Evolutionary conservation across 306 rosid genomes (phyloP), one percentile per base, ranked within the genome.

Genomic region (Citrullus amarus): DNA sequence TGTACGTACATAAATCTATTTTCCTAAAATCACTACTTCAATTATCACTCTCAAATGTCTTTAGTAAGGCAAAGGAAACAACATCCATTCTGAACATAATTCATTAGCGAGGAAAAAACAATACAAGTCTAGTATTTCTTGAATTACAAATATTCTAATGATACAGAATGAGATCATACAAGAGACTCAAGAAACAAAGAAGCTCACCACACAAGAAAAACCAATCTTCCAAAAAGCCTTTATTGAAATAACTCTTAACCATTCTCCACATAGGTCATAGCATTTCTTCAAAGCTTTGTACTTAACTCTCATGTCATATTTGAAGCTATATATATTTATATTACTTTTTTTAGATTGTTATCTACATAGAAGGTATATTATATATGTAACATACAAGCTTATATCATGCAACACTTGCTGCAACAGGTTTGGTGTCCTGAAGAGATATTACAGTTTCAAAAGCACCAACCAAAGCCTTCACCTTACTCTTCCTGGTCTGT

Each of bases 391-490:
- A 48, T 6, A 71, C 57, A 71, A 48, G 13, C 22, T 75, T 54
- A 54, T 16, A 20, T 76, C 79, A 79, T 54, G 78, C 36, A 39
- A 80, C 81, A 72, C 79, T 79, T 63, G 79, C 80, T 63, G 83
- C 85, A 4, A 79, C 15, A 22, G 78, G 67, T 43, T 60, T 77
- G 63, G 79, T 67, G 61, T 89, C 96, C 80, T 79, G 97, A 60
- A 91, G 96, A 59, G 98, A 93, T 81, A 93, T 93, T 63, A 91
- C 96, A 2, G 93, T 91, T 80, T 91, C 98, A 78, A 93, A 91
- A 83, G 97, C 97, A 75, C 97, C 93, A 74, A 91, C 98, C 63
- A 93, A 85, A 71, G 97, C 96, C 89, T 90, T 91, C 50, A 93
- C 98, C 86, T 93, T 93, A 87, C 98, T 90, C 84, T 91, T 87